Base-by-base conservation (phyloP, 2,329 filamentous ascomycete species). In the Scedosporium minutisporum region DNA sequence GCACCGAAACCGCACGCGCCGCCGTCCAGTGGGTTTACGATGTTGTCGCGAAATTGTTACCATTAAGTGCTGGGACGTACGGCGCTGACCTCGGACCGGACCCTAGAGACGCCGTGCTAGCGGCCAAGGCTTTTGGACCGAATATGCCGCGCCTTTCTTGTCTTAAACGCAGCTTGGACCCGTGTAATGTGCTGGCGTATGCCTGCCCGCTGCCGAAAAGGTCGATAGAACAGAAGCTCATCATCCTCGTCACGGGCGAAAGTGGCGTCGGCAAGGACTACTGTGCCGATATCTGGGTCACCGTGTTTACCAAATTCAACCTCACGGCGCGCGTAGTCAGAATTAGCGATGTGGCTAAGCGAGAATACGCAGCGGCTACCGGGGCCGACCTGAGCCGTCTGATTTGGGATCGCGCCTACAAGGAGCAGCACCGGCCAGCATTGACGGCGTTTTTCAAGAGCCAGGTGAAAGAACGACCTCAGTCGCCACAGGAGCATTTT, bases 61-160 rank as follows among this genome's bases (percentile, higher is more conserved):
- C 83, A 9, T 63, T 80, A 44, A 80, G 80, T 66, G 70, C 51
- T 58, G 85, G 85, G 66, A 77, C 69, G 6, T 88, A 88, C 67
- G 72, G 80, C 27, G 83, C 85, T 3, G 85, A 88, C 67, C 82
- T 88, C 25, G 85, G 85, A 10, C 83, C 83, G 2, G 83, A 87
- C 65, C 81, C 83, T 0, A 73, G 84, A 75, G 86, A 88, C 66
- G 69, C 71, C 0, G 64, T 63, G 1, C 74, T 88, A 18, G 82
- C 82, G 0, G 67, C 67, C 4, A 76, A 73, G 64, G 84, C 85
- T 51, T 88, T 87, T 74, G 84, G 84, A 6, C 72, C 72, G 2
- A 88, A 87, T 66, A 65, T 66, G 10, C 66, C 67, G 5, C 81
- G 80, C 4, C 74, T 88, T 1, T 74, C 73, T 42, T 72, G 70